phyloP scores from a whole-genome alignment of 78 protist genomes.

The Isochrysis galbana region DNA sequence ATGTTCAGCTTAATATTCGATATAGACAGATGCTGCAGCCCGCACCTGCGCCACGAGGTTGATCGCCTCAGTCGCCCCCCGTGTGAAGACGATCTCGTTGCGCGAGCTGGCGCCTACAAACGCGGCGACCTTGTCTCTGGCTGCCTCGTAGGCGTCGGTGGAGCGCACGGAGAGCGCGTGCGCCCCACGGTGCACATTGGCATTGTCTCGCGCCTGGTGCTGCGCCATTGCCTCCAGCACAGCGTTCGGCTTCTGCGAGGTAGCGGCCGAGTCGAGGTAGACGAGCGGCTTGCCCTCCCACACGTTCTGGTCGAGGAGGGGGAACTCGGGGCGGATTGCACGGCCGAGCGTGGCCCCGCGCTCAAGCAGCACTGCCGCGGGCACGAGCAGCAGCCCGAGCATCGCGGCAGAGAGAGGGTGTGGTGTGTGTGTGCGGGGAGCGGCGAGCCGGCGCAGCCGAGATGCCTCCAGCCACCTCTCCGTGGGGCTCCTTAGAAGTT shows the following conservation, averaged over 20 bases:
- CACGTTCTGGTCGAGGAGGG: background rate
- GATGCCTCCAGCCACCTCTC: no score
- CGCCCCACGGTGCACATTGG: conserved; percentile 55
- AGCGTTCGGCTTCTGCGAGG: conserved; percentile 46
- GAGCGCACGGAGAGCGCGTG: conserved; percentile 26
- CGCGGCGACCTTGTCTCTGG: background rate
- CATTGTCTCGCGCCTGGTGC: conserved; percentile 4
- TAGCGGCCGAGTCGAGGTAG: conserved; percentile 67
- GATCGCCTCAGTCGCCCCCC: conserved; percentile 63
- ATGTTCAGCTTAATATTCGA: no score
- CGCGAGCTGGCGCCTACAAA: conserved; percentile 33
- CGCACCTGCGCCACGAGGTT: conserved; percentile 54
- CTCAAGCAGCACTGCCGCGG: no score
- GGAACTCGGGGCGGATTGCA: conserved; percentile 10
- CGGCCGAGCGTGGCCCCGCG: no score
- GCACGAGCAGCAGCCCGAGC: no score
- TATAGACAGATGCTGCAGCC: no score
- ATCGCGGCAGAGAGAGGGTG: no score
- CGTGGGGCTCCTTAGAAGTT: no score
- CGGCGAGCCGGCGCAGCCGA: no score
- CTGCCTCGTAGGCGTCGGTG: conserved; percentile 13
- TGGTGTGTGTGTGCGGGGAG: no score
- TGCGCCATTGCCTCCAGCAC: conserved; percentile 19
- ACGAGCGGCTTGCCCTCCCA: background rate
- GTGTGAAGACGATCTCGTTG: conserved; percentile 52